Conservation (phyloP, 495 filamentous ascomycete genomes). For the Neurospora discreta region DNA sequence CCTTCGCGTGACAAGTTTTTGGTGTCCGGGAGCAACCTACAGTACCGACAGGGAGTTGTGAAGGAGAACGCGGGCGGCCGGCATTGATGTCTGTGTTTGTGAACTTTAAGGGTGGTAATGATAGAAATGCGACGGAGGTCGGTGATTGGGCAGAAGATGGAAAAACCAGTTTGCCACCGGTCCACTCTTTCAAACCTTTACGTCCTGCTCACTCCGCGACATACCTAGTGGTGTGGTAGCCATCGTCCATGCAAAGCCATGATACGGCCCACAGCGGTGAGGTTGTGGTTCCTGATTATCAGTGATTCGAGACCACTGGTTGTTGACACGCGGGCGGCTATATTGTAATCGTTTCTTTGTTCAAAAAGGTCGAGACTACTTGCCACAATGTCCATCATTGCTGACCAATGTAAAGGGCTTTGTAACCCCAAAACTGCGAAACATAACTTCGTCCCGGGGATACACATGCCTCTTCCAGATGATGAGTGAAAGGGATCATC, state of each 20-base stretch:
- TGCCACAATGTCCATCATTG: background rate
- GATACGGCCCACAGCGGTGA: constrained; percentile 7
- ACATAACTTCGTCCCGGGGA: background rate
- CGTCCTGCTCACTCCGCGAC: background rate
- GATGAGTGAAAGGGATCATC: background rate
- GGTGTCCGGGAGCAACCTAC: background rate
- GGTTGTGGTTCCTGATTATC: background rate
- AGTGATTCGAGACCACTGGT: background rate
- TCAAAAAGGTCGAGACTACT: constrained; percentile 7
- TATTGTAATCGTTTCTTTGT: background rate
- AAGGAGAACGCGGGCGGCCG: background rate
- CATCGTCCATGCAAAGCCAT: background rate
- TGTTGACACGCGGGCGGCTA: background rate
- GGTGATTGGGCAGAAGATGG: constrained; percentile 14
- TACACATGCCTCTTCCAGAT: background rate
- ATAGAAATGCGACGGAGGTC: constrained; percentile 1
- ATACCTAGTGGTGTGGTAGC: background rate
- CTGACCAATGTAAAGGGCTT: background rate
- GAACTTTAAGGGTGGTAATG: background rate
- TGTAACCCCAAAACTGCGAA: background rate
- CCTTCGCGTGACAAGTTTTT: background rate
- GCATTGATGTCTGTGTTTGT: background rate
- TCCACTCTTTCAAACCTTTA: constrained; percentile 10
- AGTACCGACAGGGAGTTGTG: background rate
- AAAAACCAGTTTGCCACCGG: constrained; percentile 13